Evolutionary conservation across 768 basidiomycete genomes (phyloP), one percentile per base, ranked within the genome.

Genomic region (Naganishia kalamii): DNA sequence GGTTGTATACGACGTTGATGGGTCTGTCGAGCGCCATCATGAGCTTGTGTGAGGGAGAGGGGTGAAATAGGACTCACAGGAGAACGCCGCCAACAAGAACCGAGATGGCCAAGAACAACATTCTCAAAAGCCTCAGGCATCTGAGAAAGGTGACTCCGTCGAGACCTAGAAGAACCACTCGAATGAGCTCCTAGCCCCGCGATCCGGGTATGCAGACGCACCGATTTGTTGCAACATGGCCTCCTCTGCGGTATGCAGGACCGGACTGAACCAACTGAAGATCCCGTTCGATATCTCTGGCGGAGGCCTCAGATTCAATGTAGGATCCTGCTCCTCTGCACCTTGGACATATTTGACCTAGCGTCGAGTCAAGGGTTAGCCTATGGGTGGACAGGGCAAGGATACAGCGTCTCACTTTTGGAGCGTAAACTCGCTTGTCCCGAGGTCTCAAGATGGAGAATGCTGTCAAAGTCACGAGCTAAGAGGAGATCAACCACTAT

Each of bases 101-200:
- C 10, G 73, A 69, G n/a, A 77, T 66, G 33, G 69, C 64, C 23
- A 72, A 63, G 69, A 79, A 79, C 30, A 74, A 54, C 65, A 68
- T 66, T 33, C 91, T 87, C 74, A 88, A 83, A 79, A 99, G 84
- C 61, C 92, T 87, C 27, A 88, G 84, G 78, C 98, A 97, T 29
- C 94, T 88, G 25, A 99, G 84, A 77, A 88, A 99, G 25, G 88
- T 84, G 51, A 92, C 90, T 0, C 93, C 94, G 73, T 99, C 96
- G 11, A 96, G 85, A 29, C 94, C 94, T 77, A 90, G 81, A 76
- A 88, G 89, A 27, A 40, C 32, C 23, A 4, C 4, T 33, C 41
- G 40, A 13, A 27, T 63, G 25, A 63, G 30, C 40, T 32, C 11
- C 15, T 25, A 0, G 12, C 3, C 21, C 32, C 5, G 3, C 17